Evolutionary conservation across 306 rosid species (phyloP).

Genomic region (Pterocarpus macrocarpus): DNA sequence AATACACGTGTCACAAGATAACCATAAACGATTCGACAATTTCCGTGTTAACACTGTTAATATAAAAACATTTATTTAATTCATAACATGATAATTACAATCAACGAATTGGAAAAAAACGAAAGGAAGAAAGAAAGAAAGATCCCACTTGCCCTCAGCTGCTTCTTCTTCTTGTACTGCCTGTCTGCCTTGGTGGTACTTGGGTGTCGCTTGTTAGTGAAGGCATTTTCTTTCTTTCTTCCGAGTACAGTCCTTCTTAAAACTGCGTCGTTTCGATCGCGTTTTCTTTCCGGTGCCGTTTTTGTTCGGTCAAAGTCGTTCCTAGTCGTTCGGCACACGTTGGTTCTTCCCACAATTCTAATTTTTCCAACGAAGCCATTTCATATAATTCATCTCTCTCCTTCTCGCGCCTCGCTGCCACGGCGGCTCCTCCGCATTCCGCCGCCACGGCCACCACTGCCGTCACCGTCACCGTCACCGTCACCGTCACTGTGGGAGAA

Average conservation of each 20-base stretch:
- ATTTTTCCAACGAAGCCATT: neutral
- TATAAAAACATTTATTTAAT: too few species aligned
- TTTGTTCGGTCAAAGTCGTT: conserved; percentile 27
- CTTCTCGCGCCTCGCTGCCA: conserved; percentile 10
- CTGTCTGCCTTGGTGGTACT: too few species aligned
- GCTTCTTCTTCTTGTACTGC: neutral
- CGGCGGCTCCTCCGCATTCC: conserved; percentile 34
- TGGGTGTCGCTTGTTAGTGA: neutral
- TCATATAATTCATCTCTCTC: neutral
- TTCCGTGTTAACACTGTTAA: too few species aligned
- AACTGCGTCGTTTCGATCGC: conserved; percentile 47
- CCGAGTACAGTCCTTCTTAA: neutral
- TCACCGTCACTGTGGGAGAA: conserved; percentile 23
- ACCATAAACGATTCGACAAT: too few species aligned
- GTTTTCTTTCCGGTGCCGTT: neutral
- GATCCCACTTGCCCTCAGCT: too few species aligned
- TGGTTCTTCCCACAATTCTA: neutral
- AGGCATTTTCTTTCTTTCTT: neutral
- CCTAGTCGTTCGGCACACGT: conserved; percentile 46
- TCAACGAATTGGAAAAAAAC: too few species aligned
- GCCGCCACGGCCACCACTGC: neutral
- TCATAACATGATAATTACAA: too few species aligned
- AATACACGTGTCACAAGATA: too few species aligned
- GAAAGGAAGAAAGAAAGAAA: too few species aligned
- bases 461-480: neutral